phyloP scores from a whole-genome alignment of 257 asterid genomes.

The Marsdenia floribunda region DNA sequence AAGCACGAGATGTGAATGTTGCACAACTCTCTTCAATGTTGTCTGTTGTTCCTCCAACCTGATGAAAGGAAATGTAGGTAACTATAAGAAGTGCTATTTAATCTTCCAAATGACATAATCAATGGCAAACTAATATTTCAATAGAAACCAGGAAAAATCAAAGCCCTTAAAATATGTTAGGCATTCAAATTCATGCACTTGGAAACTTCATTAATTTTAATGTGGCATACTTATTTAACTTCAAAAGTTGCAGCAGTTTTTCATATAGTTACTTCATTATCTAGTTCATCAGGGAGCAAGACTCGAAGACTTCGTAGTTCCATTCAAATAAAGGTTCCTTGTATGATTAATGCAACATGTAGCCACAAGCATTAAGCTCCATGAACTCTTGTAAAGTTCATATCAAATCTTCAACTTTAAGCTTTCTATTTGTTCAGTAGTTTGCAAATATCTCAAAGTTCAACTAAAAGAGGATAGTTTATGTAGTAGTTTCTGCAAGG shows the following conservation, averaged over 20 bases:
- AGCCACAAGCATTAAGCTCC: not conserved
- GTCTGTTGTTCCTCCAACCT: slow-evolving; percentile 99
- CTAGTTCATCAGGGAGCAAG: not conserved
- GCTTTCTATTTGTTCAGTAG: too few species aligned
- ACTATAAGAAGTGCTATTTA: not conserved
- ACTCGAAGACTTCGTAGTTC: not conserved
- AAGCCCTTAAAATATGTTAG: not conserved
- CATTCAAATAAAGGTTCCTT: not conserved
- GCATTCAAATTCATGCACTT: not conserved
- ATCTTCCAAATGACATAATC: not conserved
- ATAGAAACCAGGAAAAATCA: not conserved
- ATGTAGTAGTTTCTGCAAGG: not conserved
- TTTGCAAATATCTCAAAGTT: not conserved
- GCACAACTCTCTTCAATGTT: slow-evolving; percentile 95
- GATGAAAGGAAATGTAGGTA: slow-evolving; percentile 1
- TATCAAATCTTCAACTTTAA: too few species aligned
- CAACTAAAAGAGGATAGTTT: not conserved
- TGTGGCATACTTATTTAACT: not conserved
- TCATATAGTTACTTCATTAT: not conserved
- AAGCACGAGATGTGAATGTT: slow-evolving; percentile 84
- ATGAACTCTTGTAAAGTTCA: too few species aligned
- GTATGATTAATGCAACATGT: not conserved
- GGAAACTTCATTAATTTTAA: not conserved
- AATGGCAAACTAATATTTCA: not conserved
- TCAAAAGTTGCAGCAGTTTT: not conserved